Percentiles rank a stretch among this genome's conserved stretches.
Conservation (phyloP, 768 basidiomycete species). For the Leccinum subgranulosum region DNA sequence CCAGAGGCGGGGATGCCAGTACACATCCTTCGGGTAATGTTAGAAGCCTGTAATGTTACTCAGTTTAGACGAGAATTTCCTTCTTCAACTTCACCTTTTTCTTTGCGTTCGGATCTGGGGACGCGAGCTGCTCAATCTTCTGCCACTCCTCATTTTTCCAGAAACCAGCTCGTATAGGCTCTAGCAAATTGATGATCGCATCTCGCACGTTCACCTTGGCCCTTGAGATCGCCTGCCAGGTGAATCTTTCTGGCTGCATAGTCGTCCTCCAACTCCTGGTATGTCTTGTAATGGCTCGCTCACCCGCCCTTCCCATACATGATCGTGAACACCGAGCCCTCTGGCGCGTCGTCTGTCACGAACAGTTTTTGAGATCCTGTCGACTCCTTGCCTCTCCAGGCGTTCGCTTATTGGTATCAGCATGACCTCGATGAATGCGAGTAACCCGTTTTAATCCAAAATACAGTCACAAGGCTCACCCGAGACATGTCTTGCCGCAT, state of each 20-base stretch:
- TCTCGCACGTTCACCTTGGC: conserved; percentile 67
- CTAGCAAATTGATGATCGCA: conserved; percentile 70
- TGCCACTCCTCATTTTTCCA: conserved; percentile 78
- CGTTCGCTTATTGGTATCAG: conserved; percentile 82
- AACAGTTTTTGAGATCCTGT: conserved; percentile 61
- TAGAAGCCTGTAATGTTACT: background rate
- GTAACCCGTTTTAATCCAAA: conserved; percentile 92
- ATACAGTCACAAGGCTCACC: conserved; percentile 90
- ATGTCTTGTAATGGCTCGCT: conserved; percentile 66
- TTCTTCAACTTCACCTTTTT: conserved; percentile 65
- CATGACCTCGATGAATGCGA: conserved; percentile 84
- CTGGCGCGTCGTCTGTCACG: conserved; percentile 64
- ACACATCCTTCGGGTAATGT: conserved; percentile 52
- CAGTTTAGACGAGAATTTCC: conserved; percentile 7
- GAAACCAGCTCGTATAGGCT: conserved; percentile 79
- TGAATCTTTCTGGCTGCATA: conserved; percentile 78
- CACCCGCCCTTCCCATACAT: conserved; percentile 72
- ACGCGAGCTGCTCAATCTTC: conserved; percentile 71
- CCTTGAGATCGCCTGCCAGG: conserved; percentile 90
- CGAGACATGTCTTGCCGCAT: conserved; percentile 93
- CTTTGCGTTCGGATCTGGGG: conserved; percentile 73
- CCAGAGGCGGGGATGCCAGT: conserved; percentile 77
- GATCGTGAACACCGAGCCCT: conserved; percentile 80
- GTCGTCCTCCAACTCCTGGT: conserved; percentile 64
- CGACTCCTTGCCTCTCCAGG: conserved; percentile 52